phyloP scores from a whole-genome alignment of 2,329 filamentous ascomycete species.

The Ilyonectria robusta region DNA sequence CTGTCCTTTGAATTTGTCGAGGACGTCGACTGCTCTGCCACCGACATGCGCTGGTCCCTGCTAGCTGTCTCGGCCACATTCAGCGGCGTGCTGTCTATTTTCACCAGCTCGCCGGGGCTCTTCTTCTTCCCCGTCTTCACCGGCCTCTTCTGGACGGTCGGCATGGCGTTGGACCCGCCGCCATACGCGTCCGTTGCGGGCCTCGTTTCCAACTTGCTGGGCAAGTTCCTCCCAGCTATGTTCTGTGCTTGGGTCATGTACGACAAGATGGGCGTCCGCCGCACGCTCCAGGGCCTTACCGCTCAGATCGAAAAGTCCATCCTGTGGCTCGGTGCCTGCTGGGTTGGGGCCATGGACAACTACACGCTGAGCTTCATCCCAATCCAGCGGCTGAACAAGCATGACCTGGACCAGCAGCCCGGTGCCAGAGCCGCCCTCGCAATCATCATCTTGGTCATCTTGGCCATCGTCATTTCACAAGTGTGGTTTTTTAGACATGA shows the following conservation, averaged over 20 bases:
- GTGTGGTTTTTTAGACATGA: constrained; percentile 90
- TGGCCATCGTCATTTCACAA: constrained; percentile 79
- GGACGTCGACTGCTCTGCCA: constrained; percentile 75
- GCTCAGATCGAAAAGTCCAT: constrained; percentile 93
- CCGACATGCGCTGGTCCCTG: constrained; percentile 87
- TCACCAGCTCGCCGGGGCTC: constrained; percentile 81
- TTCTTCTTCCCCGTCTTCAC: constrained; percentile 90
- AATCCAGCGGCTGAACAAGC: constrained; percentile 89
- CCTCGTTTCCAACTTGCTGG: constrained; percentile 83
- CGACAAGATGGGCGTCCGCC: constrained; percentile 82
- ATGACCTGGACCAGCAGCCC: constrained; percentile 90
- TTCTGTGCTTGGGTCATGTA: constrained; percentile 93
- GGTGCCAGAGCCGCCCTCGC: constrained; percentile 88
- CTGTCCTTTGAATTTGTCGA: constrained; percentile 84
- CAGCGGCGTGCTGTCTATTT: constrained; percentile 82
- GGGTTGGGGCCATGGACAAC: constrained; percentile 93
- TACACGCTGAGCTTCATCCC: constrained; percentile 97
- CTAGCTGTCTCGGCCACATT: constrained; percentile 87
- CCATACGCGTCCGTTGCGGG: constrained; percentile 75
- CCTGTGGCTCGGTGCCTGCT: constrained; percentile 90
- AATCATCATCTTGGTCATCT: constrained; percentile 80
- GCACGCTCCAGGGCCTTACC: constrained; percentile 78
- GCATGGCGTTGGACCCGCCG: constrained; percentile 90
- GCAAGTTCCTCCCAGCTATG: constrained; percentile 87
- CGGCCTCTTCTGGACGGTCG: constrained; percentile 90